phyloP scores from a whole-genome alignment of 805 yeast genomes.

The Monosporozyma solicola region DNA sequence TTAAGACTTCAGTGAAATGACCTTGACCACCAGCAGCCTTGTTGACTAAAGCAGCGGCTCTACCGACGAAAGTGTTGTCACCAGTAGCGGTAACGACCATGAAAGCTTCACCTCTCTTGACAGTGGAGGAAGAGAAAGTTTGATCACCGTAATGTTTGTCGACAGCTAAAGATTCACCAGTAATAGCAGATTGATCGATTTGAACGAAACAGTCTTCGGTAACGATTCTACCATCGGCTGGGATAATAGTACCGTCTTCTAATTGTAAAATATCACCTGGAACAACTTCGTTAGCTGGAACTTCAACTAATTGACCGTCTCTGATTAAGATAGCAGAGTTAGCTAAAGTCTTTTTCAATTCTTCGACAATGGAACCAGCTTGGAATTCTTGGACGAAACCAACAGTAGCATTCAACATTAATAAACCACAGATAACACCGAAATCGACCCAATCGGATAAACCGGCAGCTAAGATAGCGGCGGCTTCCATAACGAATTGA shows the following conservation, averaged over 20 bases:
- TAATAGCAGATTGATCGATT: slow-evolving; percentile 92
- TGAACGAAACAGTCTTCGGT: slow-evolving; percentile 80
- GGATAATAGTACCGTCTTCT: slow-evolving; percentile 89
- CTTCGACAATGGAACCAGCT: slow-evolving; percentile 97
- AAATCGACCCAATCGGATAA: slow-evolving; percentile 97
- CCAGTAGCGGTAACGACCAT: slow-evolving; percentile 94
- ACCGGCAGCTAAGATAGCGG: slow-evolving; percentile 93
- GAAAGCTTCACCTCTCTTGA: slow-evolving; percentile 91
- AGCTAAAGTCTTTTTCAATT: slow-evolving; percentile 90
- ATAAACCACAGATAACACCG: slow-evolving; percentile 90
- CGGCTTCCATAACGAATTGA: slow-evolving; percentile 96
- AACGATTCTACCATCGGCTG: slow-evolving; percentile 87
- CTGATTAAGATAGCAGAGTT: slow-evolving; percentile 80
- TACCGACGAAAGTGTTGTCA: slow-evolving; percentile 91
- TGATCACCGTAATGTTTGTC: slow-evolving; percentile 86
- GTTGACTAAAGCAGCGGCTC: slow-evolving; percentile 95
- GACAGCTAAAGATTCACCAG: slow-evolving; percentile 95
- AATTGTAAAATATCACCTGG: slow-evolving; percentile 91
- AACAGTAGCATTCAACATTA: slow-evolving; percentile 79
- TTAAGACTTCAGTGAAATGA: slow-evolving; percentile 95
- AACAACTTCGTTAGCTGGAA: slow-evolving; percentile 77
- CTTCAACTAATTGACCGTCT: slow-evolving; percentile 67
- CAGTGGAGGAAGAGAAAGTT: slow-evolving; percentile 86
- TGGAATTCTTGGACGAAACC: slow-evolving; percentile 97
- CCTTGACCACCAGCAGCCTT: slow-evolving; percentile 88